Base-by-base conservation (phyloP, 257 asterid genomes). In the Primulina eburnea region DNA sequence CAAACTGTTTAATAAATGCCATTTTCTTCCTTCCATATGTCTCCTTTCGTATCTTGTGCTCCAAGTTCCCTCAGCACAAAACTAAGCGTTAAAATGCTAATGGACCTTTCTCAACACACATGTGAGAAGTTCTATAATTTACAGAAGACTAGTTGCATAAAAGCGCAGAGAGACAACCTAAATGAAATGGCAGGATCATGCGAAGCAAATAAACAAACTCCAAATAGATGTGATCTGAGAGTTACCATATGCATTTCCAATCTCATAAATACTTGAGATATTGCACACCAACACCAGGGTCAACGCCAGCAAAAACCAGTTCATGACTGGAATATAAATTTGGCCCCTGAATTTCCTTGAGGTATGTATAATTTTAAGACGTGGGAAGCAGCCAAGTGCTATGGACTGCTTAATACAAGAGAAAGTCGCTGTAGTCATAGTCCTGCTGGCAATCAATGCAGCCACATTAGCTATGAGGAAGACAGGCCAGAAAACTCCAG, bases 231-330 rank as follows among this genome's bases (percentile, higher is more conserved):
- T 20, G 47, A 72, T 38, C 73, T 5, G 62, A 74, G 66, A 63
- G 73, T 86, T 89, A 94, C 99, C 98, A 70, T 94, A 94, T 73
- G 98, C 99, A 89, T 89, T 94, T 77, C 99, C 99, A 64, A 91
- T 91, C 88, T 94, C 96, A 69, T 89, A 89, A 67, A 89, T 84
- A 78, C 84, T 91, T 72, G 98, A 87, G 83, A 94, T 91, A 34
- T 89, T 81, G 84, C 96, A 87, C 77, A 91, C 95, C 62, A 94
- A 75, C 71, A 89, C 85, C 80, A 94, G 81, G 4, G 97, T 86
- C 24, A 87, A 77, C 29, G 68, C 89, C 83, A 94, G 87, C 52
- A 94, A 81, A 81, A 94, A 88, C 97, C 97, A 94, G 82, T 94
- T 94, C 96, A 94, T 86, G 80, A 83, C 97, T 43, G 99, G 99